Evolutionary conservation across 768 basidiomycete species (phyloP), one percentile per base, ranked within the genome.

Genomic region (Boletus rubroflammeus): DNA sequence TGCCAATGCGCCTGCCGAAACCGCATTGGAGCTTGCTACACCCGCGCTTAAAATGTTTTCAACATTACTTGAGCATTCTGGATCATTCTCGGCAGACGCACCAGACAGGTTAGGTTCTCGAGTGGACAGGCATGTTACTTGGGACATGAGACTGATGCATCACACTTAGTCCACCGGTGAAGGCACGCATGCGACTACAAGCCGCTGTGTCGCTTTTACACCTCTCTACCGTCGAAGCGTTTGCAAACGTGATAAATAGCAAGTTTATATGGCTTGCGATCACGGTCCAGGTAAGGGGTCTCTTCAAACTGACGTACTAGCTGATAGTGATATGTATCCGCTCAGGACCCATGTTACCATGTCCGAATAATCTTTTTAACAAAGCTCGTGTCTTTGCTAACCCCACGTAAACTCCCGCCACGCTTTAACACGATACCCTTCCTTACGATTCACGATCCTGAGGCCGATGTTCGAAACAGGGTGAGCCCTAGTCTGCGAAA

Each of bases 361-460:
- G 91, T 98, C 42, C 89, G 97, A 41, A 74, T 83, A 52, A 72
- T 63, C 5, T 95, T 96, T 74, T 68, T 98, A 48, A 79, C 74
- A 25, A 97, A 97, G 69, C 74, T 94, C 2, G 71, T 88, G 11
- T 65, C 76, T 10, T 73, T 90, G 25, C 69, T 94, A n/a, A 78
- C 81, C 42, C 66, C 73, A 3, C 79, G 83, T 34, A 85, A 87
- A 69, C 72, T 94, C 3, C 78, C 84, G 15, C 70, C 86, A 1
- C 78, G 82, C 19, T 95, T 86, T 73, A 92, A 94, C 65, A 75
- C 90, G 42, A 81, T 97, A 53, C 87, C 90, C 6, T 93, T 97
- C 74, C 73, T 99, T 42, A 86, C 90, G 0, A 87, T 94, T 1
- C 86, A 92, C 62, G 97, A 99, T 69, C 95, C 95, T 0, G 96